Evolutionary conservation across 345 rosid species (phyloP), one percentile per base, ranked within the genome.

Genomic region (Bruguiera sexangula): DNA sequence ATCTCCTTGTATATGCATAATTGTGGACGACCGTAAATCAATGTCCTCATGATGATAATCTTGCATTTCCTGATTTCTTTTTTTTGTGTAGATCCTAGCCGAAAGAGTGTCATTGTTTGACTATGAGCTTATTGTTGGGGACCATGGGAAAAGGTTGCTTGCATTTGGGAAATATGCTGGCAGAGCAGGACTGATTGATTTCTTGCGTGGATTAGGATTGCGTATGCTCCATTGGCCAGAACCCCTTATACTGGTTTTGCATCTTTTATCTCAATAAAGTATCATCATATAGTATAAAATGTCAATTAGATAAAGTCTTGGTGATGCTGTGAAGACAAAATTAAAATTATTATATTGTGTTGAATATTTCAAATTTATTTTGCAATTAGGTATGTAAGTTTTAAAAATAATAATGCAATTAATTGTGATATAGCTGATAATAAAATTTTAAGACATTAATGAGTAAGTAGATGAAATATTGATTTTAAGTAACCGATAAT

Each of bases 151-250:
- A 69, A 75, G 96, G 76, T 68, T 89, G 60, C 82, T 94, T 62
- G 96, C 98, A 9, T 94, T 94, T 75, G 98, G 97, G 61, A 88
- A 73, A 80, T 94, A 70, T 77, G 98, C 97, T 71, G 97, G 98
- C 59, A 87, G 91, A 91, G 98, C 98, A 27, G 96, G 96, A 54
- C 80, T 89, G 9, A 75, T 94, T 68, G 98, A 94, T 71, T 89
- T 89, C 78, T 84, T 94, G 71, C 80, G 69, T 13, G 97, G 95
- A 50, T 71, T 94, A 26, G 98, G 98, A 82, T 88, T 83, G 79
- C 70, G 97, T 94, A 88, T 60, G 87, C 65, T 73, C 63, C 70
- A 30, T 50, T 36, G 26, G n/a, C 31, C 56, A 13, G 4, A 59
- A 36, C 30, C 53, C 26, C 53, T 60, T 59, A 39, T 16, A 19